Conservation (phyloP, 352 stramenopile species). For the Phytophthora cajani region DNA sequence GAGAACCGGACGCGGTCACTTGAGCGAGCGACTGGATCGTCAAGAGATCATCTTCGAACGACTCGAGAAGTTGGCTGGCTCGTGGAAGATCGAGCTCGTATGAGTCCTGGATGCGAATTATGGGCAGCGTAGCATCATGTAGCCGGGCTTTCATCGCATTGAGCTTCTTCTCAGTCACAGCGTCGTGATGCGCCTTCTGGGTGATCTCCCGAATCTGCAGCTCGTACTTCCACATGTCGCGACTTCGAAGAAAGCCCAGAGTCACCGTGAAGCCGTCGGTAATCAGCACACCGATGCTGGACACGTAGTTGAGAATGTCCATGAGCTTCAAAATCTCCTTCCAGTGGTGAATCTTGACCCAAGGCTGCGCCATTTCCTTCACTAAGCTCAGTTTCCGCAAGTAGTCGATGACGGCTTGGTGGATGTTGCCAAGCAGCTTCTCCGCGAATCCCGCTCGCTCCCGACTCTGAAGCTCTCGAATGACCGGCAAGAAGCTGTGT, state of each 20-base stretch:
- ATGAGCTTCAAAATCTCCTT: conserved; percentile 63
- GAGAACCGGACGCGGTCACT: conserved; percentile 39
- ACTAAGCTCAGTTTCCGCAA: conserved; percentile 56
- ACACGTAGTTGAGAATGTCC: conserved; percentile 60
- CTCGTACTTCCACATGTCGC: conserved; percentile 60
- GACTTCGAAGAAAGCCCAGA: conserved; percentile 55
- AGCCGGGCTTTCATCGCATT: conserved; percentile 66
- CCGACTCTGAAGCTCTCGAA: conserved; percentile 43
- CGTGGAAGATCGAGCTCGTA: conserved; percentile 53
- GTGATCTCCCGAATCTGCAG: conserved; percentile 69
- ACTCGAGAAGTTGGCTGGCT: conserved; percentile 41
- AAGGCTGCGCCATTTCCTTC: conserved; percentile 57
- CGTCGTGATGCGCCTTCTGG: conserved; percentile 58
- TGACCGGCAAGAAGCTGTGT: conserved; percentile 39
- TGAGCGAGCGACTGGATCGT: conserved; percentile 67
- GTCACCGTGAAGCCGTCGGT: conserved; percentile 60
- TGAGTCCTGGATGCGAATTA: conserved; percentile 49
- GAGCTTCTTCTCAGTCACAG: conserved; percentile 60
- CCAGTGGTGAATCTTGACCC: conserved; percentile 65
- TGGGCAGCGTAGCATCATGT: conserved; percentile 43
- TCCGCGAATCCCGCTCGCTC: conserved; percentile 39
- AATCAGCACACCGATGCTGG: conserved; percentile 51
- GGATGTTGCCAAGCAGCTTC: conserved; percentile 49
- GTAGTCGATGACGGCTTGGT: conserved; percentile 44
- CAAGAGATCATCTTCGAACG: conserved; percentile 64